Base-by-base conservation (phyloP, 495 filamentous ascomycete species). In the Tuber aestivum region DNA sequence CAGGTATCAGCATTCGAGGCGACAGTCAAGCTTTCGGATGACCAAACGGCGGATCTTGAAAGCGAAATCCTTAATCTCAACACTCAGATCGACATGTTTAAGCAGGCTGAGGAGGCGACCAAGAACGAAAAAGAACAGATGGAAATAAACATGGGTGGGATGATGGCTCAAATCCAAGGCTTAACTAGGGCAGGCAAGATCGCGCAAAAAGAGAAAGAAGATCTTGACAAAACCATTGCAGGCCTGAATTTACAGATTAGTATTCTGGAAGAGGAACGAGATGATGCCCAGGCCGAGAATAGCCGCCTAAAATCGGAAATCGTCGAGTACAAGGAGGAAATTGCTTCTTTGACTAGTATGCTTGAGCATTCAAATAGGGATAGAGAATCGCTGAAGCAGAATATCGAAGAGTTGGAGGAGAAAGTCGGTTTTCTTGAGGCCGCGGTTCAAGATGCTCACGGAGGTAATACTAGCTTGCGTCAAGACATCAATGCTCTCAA, bases 261-360 rank as follows among this genome's bases (percentile, higher is more conserved):
- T 9, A n/a, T 72, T 5, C 42, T 79, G 3, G 40, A 70, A 14
- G 75, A 77, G 42, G 73, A 82, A 41, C 44, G 79, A 9, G 68
- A 70, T n/a, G 75, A 73, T 32, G 72, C 78, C 12, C 61, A 72
- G 32, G 73, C 75, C 18, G 81, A 82, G 68, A 82, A 78, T 23
- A 70, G 70, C 16, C 71, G 81, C 37, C 72, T 82, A 37, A 74
- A 44, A 50, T 73, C 44, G 23, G 75, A 82, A 20, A 82, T 82
- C 41, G 45, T 65, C 20, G 61, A 48, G 1, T 45, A 73, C 27
- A 76, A 72, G 70, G 73, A 73, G 8, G 77, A 77, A 72, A 73
- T 82, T 45, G 45, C 40, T 9, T 72, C 72, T 32, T 77, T 82
- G 32, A 73, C 70, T 12, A 18, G 38, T 16, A 65, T 77, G 23